Conservation (phyloP, 345 rosid genomes). For the Salix arbutifolia region DNA sequence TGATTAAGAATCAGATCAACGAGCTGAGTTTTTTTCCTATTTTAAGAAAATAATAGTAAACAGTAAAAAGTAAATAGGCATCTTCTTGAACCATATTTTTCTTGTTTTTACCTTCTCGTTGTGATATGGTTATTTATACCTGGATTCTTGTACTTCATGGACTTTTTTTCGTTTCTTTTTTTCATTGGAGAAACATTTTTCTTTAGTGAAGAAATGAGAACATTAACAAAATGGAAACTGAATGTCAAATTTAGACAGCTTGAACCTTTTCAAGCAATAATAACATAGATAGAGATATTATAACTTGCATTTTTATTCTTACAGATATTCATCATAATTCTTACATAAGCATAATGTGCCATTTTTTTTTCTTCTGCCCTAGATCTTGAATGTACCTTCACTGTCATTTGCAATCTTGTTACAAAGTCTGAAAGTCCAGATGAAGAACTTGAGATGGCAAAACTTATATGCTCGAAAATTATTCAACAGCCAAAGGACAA, state of each 20-base stretch:
- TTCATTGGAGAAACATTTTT: neutral
- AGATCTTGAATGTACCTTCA: constrained; percentile 96
- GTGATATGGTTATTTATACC: too few relatives aligned
- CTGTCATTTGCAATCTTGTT: constrained; percentile 85
- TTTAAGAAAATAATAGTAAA: too few relatives aligned
- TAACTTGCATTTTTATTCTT: neutral
- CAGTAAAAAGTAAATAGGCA: too few relatives aligned
- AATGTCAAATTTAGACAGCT: neutral
- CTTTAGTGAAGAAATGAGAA: neutral
- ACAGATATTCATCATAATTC: neutral
- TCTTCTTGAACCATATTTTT: too few relatives aligned
- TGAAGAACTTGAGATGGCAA: constrained; percentile 73
- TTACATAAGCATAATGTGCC: neutral
- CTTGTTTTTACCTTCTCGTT: too few relatives aligned
- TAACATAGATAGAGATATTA: neutral
- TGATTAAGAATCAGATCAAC: too few relatives aligned
- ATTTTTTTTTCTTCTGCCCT: constrained; percentile 16
- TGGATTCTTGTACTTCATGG: too few relatives aligned
- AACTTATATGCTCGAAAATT: constrained; percentile 66
- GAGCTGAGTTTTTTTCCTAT: too few relatives aligned
- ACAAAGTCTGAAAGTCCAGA: constrained; percentile 51
- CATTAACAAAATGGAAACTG: neutral
- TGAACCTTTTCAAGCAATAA: neutral
- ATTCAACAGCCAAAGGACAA: constrained; percentile 80
- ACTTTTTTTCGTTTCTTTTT: too few relatives aligned